These are phyloP conservation scores for Globisporangium abappressorium DNA, from an alignment of 352 stramenopile genomes.

Conservation along the genomic window DNA sequence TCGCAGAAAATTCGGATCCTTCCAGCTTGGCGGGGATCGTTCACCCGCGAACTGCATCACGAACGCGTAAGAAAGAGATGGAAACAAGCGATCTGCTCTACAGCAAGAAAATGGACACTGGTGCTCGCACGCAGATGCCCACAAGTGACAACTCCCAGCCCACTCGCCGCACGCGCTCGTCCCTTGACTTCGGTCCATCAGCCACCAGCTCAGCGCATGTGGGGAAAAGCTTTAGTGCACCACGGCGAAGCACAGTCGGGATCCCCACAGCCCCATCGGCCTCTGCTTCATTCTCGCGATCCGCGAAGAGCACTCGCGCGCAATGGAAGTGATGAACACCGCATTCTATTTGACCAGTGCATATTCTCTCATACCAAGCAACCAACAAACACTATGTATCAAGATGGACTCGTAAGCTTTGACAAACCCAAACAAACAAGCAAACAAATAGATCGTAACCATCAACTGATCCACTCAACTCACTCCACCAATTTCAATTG, in stretches of 20 bases:
- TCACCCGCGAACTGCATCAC: slow-evolving; percentile 40
- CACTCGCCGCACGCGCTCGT: slow-evolving; percentile 30
- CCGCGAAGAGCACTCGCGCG: slow-evolving; percentile 30
- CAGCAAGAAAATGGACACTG: slow-evolving; percentile 37
- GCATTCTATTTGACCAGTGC: neutral
- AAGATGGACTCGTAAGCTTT: neutral
- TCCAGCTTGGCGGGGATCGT: slow-evolving; percentile 1
- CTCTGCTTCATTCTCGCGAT: slow-evolving; percentile 18
- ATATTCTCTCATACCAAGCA: neutral
- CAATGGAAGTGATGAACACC: slow-evolving; percentile 40
- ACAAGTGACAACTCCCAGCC: slow-evolving; percentile 23
- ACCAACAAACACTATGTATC: neutral
- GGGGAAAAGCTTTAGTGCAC: neutral
- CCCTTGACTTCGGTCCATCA: slow-evolving; percentile 26
- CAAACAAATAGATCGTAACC: neutral
- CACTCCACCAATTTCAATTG: neutral
- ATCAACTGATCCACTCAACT: neutral
- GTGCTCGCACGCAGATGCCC: slow-evolving; percentile 23
- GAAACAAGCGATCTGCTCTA: slow-evolving; percentile 43
- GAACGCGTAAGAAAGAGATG: slow-evolving; percentile 35
- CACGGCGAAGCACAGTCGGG: slow-evolving; percentile 12
- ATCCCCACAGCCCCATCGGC: neutral
- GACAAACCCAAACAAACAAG: neutral
- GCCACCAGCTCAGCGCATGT: neutral
- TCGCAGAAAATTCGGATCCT: slow-evolving; percentile 4